Evolutionary conservation across 345 rosid genomes (phyloP), one percentile per base, ranked within the genome.

Genomic region (Brassica juncea): DNA sequence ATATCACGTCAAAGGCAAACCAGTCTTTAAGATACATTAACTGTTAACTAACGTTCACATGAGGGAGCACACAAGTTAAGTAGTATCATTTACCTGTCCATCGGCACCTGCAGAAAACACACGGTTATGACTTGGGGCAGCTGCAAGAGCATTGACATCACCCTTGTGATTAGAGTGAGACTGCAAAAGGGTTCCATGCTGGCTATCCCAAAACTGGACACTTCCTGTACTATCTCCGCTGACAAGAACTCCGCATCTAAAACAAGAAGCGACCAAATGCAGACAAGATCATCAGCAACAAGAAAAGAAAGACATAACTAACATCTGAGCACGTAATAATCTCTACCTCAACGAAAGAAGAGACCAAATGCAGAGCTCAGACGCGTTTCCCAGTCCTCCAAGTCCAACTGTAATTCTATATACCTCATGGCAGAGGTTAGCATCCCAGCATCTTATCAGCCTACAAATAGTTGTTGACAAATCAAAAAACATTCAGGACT

Each of bases 101-200:
- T 95, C 98, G 55, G 98, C 88, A 55, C 99, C 98, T 52, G 96
- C 91, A 77, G 98, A 92, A 78, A 89, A 95, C 79, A 95, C 97
- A 79, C 91, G 86, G 81, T 80, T 89, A 72, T 93, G 98, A 85
- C 86, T 87, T 77, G 99, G 97, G 63, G 93, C 74, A 44, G 92
- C 93, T 60, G 94, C 96, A 68, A 95, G 87, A 68, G 97, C 86
- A 86, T 95, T 90, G 49, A 84, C 98, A 82, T 90, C 95, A 83
- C 99, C 98, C 82, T 90, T 93, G 84, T 95, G 99, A 52, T 72
- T 79, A 69, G 97, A 83, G 84, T 90, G 94, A 3, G 85, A 87
- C 88, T 91, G 97, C 81, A 91, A 61, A 80, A 90, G 91, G 14
- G 96, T 95, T 79, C 99, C 99, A 79, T 86, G 92, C 67, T 77